Evolutionary conservation across 1,284 basidiomycete genomes (phyloP).

Genomic region (Peniophora sp.): DNA sequence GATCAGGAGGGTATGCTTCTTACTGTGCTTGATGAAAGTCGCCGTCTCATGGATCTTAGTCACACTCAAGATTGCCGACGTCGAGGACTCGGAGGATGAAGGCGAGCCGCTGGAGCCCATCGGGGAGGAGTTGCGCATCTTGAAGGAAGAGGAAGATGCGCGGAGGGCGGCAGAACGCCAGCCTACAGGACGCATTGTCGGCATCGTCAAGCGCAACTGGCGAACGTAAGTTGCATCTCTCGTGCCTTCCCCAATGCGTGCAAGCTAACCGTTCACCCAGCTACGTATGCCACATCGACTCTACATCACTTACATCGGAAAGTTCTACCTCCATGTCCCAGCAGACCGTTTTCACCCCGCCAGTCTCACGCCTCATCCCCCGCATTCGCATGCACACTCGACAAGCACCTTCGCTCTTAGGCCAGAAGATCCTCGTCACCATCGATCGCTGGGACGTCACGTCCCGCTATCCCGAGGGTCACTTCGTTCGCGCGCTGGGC

Average conservation of each 20-base stretch:
- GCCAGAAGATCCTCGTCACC: conserved; percentile 94
- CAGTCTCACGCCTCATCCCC: conserved; percentile 86
- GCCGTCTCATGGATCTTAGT: conserved; percentile 32
- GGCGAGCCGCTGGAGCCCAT: conserved; percentile 40
- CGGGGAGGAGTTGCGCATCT: conserved; percentile 41
- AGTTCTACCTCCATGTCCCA: conserved; percentile 77
- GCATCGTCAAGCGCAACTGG: conserved; percentile 94
- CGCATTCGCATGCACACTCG: conserved; percentile 92
- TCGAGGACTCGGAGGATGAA: conserved; percentile 67
- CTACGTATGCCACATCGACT: conserved; percentile 95
- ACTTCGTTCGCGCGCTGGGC: conserved; percentile 92
- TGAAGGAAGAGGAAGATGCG: conserved; percentile 32
- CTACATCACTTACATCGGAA: conserved; percentile 76
- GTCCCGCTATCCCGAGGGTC: conserved; percentile 93
- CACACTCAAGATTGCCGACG: conserved; percentile 85
- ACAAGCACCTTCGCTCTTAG: conserved; percentile 82
- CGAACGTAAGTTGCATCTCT: conserved; percentile 52
- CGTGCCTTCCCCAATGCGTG: background rate
- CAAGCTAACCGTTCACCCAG: conserved; percentile 25
- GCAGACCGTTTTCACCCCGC: conserved; percentile 95
- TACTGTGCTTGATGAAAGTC: conserved; percentile 3
- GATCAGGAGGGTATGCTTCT: conserved; percentile 73
- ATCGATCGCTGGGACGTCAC: conserved; percentile 88
- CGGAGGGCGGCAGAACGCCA: conserved; percentile 50
- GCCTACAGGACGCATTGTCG: conserved; percentile 90